A percentile compares a stretch with the other conserved stretches of the same genome.
These are phyloP conservation scores for Hortiboletus campestris DNA, from an alignment of 768 basidiomycete species.

Conservation along the genomic window DNA sequence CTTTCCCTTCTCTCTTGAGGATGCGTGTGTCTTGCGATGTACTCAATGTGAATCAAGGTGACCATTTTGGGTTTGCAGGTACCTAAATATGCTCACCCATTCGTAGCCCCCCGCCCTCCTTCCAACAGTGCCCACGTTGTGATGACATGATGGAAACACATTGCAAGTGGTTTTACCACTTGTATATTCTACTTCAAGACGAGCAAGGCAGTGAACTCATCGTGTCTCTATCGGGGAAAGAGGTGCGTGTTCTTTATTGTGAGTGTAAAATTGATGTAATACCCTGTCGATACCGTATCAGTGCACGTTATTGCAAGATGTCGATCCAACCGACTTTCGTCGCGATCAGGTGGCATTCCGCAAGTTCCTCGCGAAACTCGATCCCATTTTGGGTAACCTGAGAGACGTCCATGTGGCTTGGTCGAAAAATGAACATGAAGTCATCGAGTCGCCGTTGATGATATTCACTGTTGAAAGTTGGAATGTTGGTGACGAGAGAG, in stretches of 20 bases:
- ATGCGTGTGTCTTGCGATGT: conserved; percentile 51
- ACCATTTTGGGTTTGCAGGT: conserved; percentile 11
- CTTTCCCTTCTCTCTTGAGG: conserved; percentile 47
- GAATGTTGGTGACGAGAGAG: conserved; percentile 17
- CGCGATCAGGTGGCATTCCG: conserved; percentile 38
- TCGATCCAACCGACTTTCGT: conserved; percentile 43
- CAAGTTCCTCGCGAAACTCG: conserved; percentile 41
- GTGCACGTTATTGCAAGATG: conserved; percentile 44
- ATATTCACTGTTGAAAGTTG: conserved; percentile 32
- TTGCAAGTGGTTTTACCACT: conserved; percentile 45
- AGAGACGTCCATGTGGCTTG: conserved; percentile 37
- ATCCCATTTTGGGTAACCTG: conserved; percentile 49
- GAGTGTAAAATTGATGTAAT: neutral
- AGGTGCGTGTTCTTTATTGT: conserved; percentile 27
- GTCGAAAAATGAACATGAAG: conserved; percentile 18
- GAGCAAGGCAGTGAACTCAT: conserved; percentile 40
- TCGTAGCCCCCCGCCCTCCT: conserved; percentile 43
- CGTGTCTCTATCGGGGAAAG: conserved; percentile 50
- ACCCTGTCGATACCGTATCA: conserved; percentile 18
- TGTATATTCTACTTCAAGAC: conserved; percentile 55
- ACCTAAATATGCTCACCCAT: neutral
- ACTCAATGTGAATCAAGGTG: conserved; percentile 52
- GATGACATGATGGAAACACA: conserved; percentile 51
- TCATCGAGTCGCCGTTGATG: conserved; percentile 25
- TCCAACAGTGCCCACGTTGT: conserved; percentile 50